Evolutionary conservation across 139 green algal genomes (phyloP).

Genomic region (Volvox reticuliferus): DNA sequence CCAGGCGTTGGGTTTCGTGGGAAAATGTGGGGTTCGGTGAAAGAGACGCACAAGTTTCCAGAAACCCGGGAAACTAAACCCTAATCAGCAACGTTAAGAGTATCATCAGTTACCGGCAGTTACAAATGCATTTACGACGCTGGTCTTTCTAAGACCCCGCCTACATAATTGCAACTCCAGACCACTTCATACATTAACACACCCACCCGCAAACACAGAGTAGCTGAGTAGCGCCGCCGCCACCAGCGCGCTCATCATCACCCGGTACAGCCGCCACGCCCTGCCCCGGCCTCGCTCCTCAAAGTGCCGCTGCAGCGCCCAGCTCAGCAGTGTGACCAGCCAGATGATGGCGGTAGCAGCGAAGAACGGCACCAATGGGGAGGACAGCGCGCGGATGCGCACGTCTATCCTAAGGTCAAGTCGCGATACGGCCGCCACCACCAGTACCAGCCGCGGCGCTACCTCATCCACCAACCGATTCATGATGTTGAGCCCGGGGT

Average conservation of each 20-base stretch:
- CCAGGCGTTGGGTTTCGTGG: too few relatives aligned
- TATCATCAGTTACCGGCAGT: too few relatives aligned
- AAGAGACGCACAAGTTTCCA: too few relatives aligned
- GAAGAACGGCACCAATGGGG: background rate
- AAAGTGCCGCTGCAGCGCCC: background rate
- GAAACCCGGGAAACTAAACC: too few relatives aligned
- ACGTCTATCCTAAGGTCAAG: background rate
- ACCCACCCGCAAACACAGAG: slow-evolving; percentile 33
- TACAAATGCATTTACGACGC: too few relatives aligned
- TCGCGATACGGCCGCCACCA: slow-evolving; percentile 3
- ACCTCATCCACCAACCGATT: background rate
- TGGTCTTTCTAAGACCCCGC: too few relatives aligned
- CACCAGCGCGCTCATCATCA: background rate
- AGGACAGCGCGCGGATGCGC: background rate
- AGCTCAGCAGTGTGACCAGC: background rate
- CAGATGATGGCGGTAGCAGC: background rate
- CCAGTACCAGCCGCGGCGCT: background rate
- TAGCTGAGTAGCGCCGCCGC: slow-evolving; percentile 8
- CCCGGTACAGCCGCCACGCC: background rate
- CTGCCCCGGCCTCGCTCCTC: background rate
- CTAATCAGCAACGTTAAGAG: too few relatives aligned
- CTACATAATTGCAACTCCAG: background rate
- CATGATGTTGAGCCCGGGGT: background rate
- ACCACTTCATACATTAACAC: background rate
- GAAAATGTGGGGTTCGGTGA: too few relatives aligned